Percentiles rank a stretch among this genome's conserved stretches.
These are phyloP conservation scores for Geotrichum australiense DNA, from an alignment of 1,139 yeast species.

Conservation along the genomic window DNA sequence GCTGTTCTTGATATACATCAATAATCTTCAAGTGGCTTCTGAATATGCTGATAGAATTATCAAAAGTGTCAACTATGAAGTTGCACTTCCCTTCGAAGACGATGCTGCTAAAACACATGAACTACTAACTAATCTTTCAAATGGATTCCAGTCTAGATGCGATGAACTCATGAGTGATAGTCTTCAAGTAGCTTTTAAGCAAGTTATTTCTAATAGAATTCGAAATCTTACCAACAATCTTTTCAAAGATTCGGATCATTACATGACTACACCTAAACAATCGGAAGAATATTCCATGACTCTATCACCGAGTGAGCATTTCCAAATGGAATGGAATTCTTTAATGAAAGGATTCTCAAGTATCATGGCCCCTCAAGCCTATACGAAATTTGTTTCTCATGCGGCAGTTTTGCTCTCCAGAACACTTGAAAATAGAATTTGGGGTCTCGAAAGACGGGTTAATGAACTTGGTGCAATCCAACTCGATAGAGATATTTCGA, in stretches of 20 bases:
- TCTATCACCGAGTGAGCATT: slow-evolving; percentile 25
- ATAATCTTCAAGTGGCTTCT: slow-evolving; percentile 54
- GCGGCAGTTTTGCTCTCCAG: slow-evolving; percentile 46
- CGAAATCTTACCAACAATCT: slow-evolving; percentile 46
- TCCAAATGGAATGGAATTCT: slow-evolving; percentile 57
- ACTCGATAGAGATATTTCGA: slow-evolving; percentile 74
- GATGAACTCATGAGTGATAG: slow-evolving; percentile 48
- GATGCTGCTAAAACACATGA: slow-evolving; percentile 42
- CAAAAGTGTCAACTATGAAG: slow-evolving; percentile 33
- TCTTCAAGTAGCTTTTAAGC: slow-evolving; percentile 51
- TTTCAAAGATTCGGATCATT: slow-evolving; percentile 48
- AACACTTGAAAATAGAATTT: slow-evolving; percentile 59
- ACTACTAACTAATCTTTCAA: slow-evolving; percentile 34
- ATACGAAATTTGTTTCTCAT: slow-evolving; percentile 46
- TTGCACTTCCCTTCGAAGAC: slow-evolving; percentile 50
- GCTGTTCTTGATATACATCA: slow-evolving; percentile 48
- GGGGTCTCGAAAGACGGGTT: slow-evolving; percentile 57
- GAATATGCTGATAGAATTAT: slow-evolving; percentile 48
- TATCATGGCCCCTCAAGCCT: slow-evolving; percentile 46
- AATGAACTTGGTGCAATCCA: slow-evolving; percentile 81
- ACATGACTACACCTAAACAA: slow-evolving; percentile 32
- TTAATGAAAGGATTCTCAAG: slow-evolving; percentile 60
- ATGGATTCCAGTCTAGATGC: slow-evolving; percentile 37
- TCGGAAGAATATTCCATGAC: slow-evolving; percentile 30
- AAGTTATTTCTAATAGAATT: slow-evolving; percentile 47